Percentiles rank a stretch among this genome's conserved stretches.
Evolutionary conservation across 1,284 basidiomycete species (phyloP).

Genomic region (Puccinia horiana): DNA sequence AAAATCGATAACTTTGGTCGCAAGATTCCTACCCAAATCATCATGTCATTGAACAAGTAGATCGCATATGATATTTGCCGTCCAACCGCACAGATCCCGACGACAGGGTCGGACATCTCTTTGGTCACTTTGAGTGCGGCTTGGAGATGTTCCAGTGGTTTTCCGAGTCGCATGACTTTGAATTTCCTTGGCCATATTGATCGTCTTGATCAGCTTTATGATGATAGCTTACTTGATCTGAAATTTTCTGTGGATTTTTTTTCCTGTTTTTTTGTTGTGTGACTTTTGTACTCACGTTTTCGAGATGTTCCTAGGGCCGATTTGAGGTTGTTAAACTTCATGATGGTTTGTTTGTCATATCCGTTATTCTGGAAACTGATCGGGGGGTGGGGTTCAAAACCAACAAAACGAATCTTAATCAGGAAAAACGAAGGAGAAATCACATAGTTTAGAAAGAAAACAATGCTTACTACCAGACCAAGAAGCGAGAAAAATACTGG

Average conservation of each 20-base stretch:
- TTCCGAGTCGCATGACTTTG: slow-evolving; percentile 85
- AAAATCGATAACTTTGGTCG: not conserved
- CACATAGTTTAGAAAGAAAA: not conserved
- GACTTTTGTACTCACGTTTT: slow-evolving; percentile 57
- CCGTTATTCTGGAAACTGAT: slow-evolving; percentile 60
- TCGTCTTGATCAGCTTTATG: not conserved
- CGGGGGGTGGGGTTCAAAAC: slow-evolving; percentile 80
- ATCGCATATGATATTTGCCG: slow-evolving; percentile 86
- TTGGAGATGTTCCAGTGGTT: slow-evolving; percentile 92
- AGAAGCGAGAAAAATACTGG: slow-evolving; percentile 88
- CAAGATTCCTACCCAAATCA: slow-evolving; percentile 72
- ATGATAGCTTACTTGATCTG: not conserved
- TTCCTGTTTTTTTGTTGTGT: not conserved
- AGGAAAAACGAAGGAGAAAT: not conserved
- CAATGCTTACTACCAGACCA: slow-evolving; percentile 69
- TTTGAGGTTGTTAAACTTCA: slow-evolving; percentile 60
- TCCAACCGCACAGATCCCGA: slow-evolving; percentile 71
- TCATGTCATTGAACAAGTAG: slow-evolving; percentile 78
- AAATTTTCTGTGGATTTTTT: not conserved
- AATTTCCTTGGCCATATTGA: slow-evolving; percentile 4
- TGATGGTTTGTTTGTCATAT: slow-evolving; percentile 60
- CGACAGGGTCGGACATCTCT: slow-evolving; percentile 59
- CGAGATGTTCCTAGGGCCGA: slow-evolving; percentile 60
- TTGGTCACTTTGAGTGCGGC: slow-evolving; percentile 78
- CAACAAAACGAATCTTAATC: slow-evolving; percentile 62